Evolutionary conservation across 306 rosid species (phyloP).

Genomic region (Vigna angularis): DNA sequence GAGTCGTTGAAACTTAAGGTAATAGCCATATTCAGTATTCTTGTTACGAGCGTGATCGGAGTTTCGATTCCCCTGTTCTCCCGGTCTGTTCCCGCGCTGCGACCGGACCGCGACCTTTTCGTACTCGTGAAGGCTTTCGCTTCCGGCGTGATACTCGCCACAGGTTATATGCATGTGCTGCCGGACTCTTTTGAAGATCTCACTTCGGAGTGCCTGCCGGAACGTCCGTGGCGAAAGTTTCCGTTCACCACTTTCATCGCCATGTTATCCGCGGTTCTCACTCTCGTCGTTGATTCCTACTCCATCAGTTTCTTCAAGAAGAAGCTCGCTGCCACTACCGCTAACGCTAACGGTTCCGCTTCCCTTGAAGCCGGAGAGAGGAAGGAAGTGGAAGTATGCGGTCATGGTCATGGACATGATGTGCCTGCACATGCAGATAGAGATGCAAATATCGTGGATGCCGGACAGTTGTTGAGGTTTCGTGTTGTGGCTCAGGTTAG

Average conservation of each 20-base stretch:
- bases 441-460: neutral
- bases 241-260: constrained; percentile 72
- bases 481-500: constrained; percentile 70
- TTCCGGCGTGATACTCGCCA: constrained; percentile 75
- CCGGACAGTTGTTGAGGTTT: constrained; percentile 45
- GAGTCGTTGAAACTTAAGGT: constrained; percentile 52
- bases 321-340: neutral
- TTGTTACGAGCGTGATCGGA: constrained; percentile 58
- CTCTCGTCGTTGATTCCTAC: constrained; percentile 68
- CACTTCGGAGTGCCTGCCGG: constrained; percentile 59
- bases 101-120: constrained; percentile 56
- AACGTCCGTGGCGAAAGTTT: constrained; percentile 62
- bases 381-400: constrained; percentile 11
- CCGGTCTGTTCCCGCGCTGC: constrained; percentile 48
- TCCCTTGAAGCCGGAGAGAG: neutral
- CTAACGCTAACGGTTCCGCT: neutral
- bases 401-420: constrained; percentile 17
- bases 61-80: constrained; percentile 55
- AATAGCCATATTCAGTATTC: constrained; percentile 57
- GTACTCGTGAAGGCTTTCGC: constrained; percentile 64
- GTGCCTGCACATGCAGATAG: neutral
- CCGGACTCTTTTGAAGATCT: constrained; percentile 61
- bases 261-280: constrained; percentile 64
- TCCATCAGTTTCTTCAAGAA: constrained; percentile 52
- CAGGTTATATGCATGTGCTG: constrained; percentile 83